Conservation (phyloP, 306 rosid species). For the Adenanthera pavonina region DNA sequence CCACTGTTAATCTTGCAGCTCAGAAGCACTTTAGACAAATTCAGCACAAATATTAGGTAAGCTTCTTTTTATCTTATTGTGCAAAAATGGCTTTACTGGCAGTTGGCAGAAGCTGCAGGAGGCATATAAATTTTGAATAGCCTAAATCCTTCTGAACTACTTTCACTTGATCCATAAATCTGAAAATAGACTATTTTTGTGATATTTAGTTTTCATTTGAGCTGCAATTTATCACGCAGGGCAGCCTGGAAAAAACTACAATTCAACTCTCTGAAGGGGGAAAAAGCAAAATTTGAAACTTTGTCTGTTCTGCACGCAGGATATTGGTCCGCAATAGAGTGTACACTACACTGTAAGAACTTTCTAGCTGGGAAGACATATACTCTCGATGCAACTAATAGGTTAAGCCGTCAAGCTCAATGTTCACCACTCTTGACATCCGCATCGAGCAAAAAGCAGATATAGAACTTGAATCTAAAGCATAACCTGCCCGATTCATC, state of each 20-base stretch:
- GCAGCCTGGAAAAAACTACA: neutral
- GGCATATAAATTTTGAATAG: neutral
- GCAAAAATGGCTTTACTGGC: neutral
- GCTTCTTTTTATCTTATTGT: neutral
- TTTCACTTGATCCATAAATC: neutral
- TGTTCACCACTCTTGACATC: neutral
- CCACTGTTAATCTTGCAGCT: constrained; percentile 22
- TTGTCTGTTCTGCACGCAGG: too few species aligned
- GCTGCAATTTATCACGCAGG: neutral
- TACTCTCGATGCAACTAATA: neutral
- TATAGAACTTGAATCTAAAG: neutral
- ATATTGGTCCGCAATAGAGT: too few species aligned
- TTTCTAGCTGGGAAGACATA: too few species aligned
- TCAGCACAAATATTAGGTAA: neutral
- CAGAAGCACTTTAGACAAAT: constrained; percentile 32
- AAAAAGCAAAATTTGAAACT: too few species aligned
- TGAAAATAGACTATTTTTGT: neutral
- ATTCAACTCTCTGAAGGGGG: neutral
- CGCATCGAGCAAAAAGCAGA: neutral
- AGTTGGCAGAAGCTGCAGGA: neutral
- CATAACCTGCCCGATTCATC: neutral
- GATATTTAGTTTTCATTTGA: neutral
- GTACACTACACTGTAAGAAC: too few species aligned
- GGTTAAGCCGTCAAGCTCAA: neutral
- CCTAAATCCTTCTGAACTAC: neutral